Evolutionary conservation across 306 rosid genomes (phyloP).

Genomic region (Pyrus communis): DNA sequence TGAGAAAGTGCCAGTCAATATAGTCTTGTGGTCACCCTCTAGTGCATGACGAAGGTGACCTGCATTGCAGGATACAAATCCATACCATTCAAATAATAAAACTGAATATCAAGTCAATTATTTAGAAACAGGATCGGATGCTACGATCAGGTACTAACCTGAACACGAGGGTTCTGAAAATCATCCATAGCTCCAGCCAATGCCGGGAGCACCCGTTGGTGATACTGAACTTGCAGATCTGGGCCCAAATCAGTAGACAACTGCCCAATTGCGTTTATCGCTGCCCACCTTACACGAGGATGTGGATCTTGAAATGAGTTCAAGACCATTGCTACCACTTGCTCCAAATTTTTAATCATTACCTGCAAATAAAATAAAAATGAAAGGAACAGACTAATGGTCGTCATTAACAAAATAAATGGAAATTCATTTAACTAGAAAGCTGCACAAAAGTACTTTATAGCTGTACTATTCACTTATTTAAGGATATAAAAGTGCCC

Average conservation of each 20-base stretch:
- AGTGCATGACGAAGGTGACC: no score
- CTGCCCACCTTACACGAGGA: constrained; percentile 77
- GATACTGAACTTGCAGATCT: constrained; percentile 51
- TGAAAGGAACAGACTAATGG: background rate
- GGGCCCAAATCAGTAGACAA: constrained; percentile 77
- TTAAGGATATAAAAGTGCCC: background rate
- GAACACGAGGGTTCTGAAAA: constrained; percentile 68
- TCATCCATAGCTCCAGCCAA: constrained; percentile 71
- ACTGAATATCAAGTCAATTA: background rate
- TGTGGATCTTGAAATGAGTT: constrained; percentile 49
- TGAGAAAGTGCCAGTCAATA: background rate
- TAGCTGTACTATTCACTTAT: background rate
- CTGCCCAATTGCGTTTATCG: constrained; percentile 72
- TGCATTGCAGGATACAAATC: background rate
- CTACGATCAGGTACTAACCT: constrained; percentile 32
- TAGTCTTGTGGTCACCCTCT: background rate
- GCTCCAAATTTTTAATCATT: constrained; percentile 59
- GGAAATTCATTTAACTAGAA: background rate
- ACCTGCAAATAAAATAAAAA: constrained; percentile 32
- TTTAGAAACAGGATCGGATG: background rate
- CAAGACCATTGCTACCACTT: constrained; percentile 54
- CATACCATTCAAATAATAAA: background rate
- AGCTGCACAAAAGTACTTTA: no score
- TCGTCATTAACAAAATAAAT: background rate
- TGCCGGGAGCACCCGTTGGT: constrained; percentile 52